A percentile compares a stretch with the other conserved stretches of the same genome.
These are phyloP conservation scores for Pyrenopolyporus hunteri DNA, from an alignment of 495 filamentous ascomycete species.

Conservation along the genomic window DNA sequence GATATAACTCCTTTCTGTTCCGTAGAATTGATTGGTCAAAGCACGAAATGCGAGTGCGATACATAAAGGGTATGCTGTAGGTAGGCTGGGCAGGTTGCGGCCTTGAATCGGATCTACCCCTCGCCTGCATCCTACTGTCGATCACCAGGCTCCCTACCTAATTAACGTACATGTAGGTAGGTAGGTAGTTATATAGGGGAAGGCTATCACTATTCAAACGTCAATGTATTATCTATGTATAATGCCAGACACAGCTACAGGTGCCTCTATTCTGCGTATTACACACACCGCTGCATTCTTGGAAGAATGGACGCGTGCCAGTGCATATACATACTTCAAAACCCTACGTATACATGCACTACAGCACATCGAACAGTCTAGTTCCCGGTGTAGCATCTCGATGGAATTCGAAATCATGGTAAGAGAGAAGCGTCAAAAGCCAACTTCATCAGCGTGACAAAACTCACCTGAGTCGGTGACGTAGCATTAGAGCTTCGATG, in stretches of 20 bases:
- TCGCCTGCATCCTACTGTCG: constrained; percentile 29
- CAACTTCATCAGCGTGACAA: constrained; percentile 23
- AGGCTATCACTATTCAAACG: too few relatives aligned
- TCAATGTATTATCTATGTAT: too few relatives aligned
- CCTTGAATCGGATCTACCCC: constrained; percentile 36
- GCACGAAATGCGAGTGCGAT: too few relatives aligned
- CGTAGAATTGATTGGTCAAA: constrained; percentile 2
- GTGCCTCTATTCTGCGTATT: too few relatives aligned
- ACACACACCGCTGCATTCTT: constrained; percentile 5
- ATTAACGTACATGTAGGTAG: not conserved
- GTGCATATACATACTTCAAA: not conserved
- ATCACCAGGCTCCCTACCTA: constrained; percentile 27
- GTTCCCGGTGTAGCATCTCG: constrained; percentile 9
- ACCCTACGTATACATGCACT: not conserved
- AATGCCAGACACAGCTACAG: too few relatives aligned
- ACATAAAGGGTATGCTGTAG: not conserved
- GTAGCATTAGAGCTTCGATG: constrained; percentile 24
- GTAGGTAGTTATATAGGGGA: not conserved
- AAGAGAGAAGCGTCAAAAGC: constrained; percentile 7
- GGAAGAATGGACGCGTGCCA: constrained; percentile 3
- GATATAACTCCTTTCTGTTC: constrained; percentile 19
- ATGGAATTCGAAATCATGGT: constrained; percentile 4
- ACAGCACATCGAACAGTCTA: not conserved
- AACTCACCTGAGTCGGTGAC: constrained; percentile 21
- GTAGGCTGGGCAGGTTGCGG: constrained; percentile 2